These are phyloP conservation scores for Globisporangium yorkense DNA, from an alignment of 352 stramenopile genomes.

Conservation along the genomic window DNA sequence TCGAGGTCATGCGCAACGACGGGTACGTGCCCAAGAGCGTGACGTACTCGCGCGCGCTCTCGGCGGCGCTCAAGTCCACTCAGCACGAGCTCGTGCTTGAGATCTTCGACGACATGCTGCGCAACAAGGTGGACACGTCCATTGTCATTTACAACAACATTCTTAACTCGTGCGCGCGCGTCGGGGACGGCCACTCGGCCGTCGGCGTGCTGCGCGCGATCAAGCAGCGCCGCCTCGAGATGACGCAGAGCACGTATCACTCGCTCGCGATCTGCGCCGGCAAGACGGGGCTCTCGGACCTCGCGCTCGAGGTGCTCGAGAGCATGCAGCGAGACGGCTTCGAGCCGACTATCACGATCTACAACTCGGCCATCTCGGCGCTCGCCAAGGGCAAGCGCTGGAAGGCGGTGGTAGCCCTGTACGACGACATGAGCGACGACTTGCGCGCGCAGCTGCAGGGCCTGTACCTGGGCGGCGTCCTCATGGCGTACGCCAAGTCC, in stretches of 20 bases:
- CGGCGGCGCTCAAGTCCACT: conserved; percentile 64
- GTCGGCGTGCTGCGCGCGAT: conserved; percentile 63
- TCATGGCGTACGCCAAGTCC: conserved; percentile 75
- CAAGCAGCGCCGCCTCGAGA: conserved; percentile 43
- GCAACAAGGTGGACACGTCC: conserved; percentile 56
- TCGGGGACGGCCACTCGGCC: conserved; percentile 63
- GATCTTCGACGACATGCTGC: conserved; percentile 86
- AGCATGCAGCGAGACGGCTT: conserved; percentile 48
- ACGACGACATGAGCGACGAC: conserved; percentile 45
- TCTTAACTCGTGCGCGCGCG: conserved; percentile 75
- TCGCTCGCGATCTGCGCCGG: conserved; percentile 72
- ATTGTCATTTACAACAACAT: conserved; percentile 87
- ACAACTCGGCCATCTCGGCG: conserved; percentile 74
- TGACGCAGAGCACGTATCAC: conserved; percentile 78
- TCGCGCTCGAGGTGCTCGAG: conserved; percentile 56
- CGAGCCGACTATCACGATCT: conserved; percentile 58
- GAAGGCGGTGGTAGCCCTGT: conserved; percentile 56
- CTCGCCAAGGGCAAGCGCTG: conserved; percentile 75
- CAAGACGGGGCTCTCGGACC: conserved; percentile 68
- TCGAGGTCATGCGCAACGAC: conserved; percentile 85
- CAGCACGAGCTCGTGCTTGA: conserved; percentile 84
- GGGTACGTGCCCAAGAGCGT: conserved; percentile 73
- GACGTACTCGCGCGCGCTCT: conserved; percentile 82
- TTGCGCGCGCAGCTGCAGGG: conserved; percentile 31
- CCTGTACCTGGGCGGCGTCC: conserved; percentile 55